Conservation (phyloP, 2,329 filamentous ascomycete genomes). For the Pochonia chlamydosporia region DNA sequence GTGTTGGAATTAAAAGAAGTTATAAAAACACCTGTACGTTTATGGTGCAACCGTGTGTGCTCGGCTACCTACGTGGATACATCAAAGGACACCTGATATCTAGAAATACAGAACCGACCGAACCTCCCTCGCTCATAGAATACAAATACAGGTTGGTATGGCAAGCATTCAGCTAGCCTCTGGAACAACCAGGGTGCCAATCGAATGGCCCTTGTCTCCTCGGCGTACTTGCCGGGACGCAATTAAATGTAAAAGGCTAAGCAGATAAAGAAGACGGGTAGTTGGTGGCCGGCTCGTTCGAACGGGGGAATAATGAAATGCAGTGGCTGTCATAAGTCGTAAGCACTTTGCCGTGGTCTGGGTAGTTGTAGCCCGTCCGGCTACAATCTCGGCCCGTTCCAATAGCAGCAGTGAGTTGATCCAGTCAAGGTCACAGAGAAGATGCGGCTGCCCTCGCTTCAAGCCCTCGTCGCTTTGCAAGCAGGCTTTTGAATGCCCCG, state of each 20-base stretch:
- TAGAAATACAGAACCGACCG: not conserved
- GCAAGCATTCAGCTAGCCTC: not conserved
- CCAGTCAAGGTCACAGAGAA: not conserved
- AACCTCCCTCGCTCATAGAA: not conserved
- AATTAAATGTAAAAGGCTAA: not conserved
- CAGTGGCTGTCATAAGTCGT: slow-evolving; percentile 1
- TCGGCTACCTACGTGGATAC: not conserved
- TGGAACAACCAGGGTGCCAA: not conserved
- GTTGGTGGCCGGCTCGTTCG: not conserved
- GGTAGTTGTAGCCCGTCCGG: not conserved
- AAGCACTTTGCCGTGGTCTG: not conserved
- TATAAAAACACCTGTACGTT: not conserved
- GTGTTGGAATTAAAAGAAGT: too few species aligned
- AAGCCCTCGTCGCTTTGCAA: slow-evolving; percentile 63
- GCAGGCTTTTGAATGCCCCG: slow-evolving; percentile 82
- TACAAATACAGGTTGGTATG: not conserved
- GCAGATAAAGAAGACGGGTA: not conserved
- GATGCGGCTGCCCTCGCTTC: slow-evolving; percentile 41
- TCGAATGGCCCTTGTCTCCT: not conserved
- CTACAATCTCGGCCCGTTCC: not conserved
- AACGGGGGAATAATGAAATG: not conserved
- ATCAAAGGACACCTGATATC: not conserved
- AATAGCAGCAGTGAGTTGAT: not conserved
- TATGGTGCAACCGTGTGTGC: not conserved
- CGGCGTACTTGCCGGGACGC: not conserved